Evolutionary conservation across 495 filamentous ascomycete genomes (phyloP).

Genomic region (Tuber borchii): DNA sequence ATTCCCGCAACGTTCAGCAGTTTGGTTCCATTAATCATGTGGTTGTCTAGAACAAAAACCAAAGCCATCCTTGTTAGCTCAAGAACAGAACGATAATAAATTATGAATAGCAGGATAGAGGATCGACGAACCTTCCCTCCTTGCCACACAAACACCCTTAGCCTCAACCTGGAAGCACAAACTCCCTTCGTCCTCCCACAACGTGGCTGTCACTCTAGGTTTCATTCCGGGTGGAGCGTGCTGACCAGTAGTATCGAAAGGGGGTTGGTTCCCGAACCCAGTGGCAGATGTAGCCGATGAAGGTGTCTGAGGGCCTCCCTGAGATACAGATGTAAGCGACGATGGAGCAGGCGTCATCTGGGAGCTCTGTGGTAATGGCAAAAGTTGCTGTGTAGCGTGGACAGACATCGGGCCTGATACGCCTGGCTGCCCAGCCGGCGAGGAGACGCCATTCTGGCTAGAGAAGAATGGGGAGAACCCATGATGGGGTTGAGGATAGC

Average conservation of each 20-base stretch:
- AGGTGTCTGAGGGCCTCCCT: constrained; percentile 38
- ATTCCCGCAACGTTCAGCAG: constrained; percentile 94
- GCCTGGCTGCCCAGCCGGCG: constrained; percentile 61
- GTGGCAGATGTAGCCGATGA: constrained; percentile 47
- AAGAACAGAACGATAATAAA: constrained; percentile 8
- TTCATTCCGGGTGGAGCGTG: constrained; percentile 93
- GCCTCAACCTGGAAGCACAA: constrained; percentile 97
- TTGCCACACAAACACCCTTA: constrained; percentile 89
- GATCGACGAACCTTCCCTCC: constrained; percentile 70
- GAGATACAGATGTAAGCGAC: constrained; percentile 35
- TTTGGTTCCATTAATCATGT: constrained; percentile 99
- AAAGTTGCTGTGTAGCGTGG: constrained; percentile 50
- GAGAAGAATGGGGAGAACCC: constrained; percentile 67
- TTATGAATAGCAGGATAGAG: constrained; percentile 15
- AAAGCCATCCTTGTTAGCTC: constrained; percentile 21
- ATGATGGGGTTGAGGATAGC: constrained; percentile 59
- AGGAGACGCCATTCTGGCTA: constrained; percentile 67
- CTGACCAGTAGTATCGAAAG: constrained; percentile 86
- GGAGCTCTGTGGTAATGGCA: constrained; percentile 59
- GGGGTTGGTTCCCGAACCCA: constrained; percentile 51
- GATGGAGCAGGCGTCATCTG: constrained; percentile 36
- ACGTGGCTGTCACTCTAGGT: constrained; percentile 90
- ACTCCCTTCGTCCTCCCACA: constrained; percentile 98
- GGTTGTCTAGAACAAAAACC: constrained; percentile 65
- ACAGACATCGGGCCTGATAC: constrained; percentile 60